Percentiles rank a stretch among this genome's conserved stretches.
These are phyloP conservation scores for Phytopythium litorale DNA, from an alignment of 352 stramenopile genomes.

Conservation along the genomic window DNA sequence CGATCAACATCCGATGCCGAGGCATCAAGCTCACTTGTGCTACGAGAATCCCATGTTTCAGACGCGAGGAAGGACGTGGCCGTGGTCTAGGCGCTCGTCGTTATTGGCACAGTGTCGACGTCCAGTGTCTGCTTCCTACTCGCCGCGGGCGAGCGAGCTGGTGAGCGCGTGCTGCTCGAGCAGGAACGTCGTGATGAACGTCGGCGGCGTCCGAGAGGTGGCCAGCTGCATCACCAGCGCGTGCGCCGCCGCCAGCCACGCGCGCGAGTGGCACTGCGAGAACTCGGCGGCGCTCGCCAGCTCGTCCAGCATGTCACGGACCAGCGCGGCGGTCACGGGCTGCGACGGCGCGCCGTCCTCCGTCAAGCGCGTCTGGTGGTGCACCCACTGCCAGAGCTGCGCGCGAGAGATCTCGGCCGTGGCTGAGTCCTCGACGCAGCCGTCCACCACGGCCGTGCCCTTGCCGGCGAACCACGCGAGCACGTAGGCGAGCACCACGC, in stretches of 20 bases:
- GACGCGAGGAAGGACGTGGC: too few relatives aligned
- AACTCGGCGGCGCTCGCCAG: conserved; percentile 27
- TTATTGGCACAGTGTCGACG: too few relatives aligned
- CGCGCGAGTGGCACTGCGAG: conserved; percentile 13
- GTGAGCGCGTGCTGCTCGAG: conserved; percentile 55
- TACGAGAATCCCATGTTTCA: too few relatives aligned
- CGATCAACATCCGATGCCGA: too few relatives aligned
- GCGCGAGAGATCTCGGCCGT: conserved; percentile 93
- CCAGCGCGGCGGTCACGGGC: conserved; percentile 37
- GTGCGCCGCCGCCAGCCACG: conserved; percentile 41
- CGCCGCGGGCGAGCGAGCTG: conserved; percentile 18
- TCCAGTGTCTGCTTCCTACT: neutral
- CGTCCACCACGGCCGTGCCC: conserved; percentile 90
- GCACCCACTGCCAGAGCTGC: conserved; percentile 89
- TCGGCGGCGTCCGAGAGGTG: conserved; percentile 48
- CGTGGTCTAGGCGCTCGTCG: too few relatives aligned
- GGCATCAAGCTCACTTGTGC: too few relatives aligned
- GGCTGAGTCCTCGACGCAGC: conserved; percentile 93
- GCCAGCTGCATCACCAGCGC: conserved; percentile 56
- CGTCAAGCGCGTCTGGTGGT: conserved; percentile 47
- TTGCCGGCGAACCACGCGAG: conserved; percentile 89
- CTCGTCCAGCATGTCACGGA: conserved; percentile 41
- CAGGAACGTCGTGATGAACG: conserved; percentile 71
- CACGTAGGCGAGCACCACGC: conserved; percentile 88
- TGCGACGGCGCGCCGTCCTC: conserved; percentile 4